phyloP scores from a whole-genome alignment of 2,329 filamentous ascomycete species.

The Sporothrix humicola region DNA sequence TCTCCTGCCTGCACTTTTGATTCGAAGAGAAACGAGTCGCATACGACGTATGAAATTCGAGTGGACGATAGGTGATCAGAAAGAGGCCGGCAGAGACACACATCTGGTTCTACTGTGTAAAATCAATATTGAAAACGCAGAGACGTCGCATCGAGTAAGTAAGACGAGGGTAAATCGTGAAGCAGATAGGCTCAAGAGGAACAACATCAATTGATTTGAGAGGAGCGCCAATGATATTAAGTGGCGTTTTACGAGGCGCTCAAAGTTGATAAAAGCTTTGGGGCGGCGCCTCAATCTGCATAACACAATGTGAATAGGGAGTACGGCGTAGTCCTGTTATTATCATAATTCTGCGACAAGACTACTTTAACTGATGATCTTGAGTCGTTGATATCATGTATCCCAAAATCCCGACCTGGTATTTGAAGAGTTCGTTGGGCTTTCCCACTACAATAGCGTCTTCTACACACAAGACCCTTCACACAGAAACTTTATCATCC shows the following conservation, averaged over 20 bases:
- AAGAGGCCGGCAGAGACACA: not conserved
- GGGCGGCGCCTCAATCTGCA: not conserved
- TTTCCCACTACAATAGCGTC: too few relatives aligned
- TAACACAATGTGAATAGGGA: not conserved
- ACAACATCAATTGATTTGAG: too few relatives aligned
- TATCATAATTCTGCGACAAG: too few relatives aligned
- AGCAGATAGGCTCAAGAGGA: too few relatives aligned
- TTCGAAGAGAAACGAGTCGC: not conserved
- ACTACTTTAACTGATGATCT: too few relatives aligned
- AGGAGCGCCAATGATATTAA: too few relatives aligned
- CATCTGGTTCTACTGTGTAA: not conserved
- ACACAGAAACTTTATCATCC: not conserved
- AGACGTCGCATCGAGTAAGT: not conserved
- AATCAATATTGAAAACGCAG: constrained; percentile 1
- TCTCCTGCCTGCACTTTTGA: not conserved
- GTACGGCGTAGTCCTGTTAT: too few relatives aligned
- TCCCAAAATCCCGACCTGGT: too few relatives aligned
- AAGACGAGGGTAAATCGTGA: not conserved
- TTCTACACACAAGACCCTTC: not conserved
- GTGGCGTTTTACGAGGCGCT: not conserved
- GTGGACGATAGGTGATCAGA: too few relatives aligned
- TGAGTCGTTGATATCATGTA: too few relatives aligned
- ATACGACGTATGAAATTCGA: not conserved
- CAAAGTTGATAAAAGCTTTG: not conserved
- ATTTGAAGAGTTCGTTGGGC: too few relatives aligned